phyloP scores from a whole-genome alignment of 1,139 yeast species.

The Hemisphaericaspora xylanilytica region DNA sequence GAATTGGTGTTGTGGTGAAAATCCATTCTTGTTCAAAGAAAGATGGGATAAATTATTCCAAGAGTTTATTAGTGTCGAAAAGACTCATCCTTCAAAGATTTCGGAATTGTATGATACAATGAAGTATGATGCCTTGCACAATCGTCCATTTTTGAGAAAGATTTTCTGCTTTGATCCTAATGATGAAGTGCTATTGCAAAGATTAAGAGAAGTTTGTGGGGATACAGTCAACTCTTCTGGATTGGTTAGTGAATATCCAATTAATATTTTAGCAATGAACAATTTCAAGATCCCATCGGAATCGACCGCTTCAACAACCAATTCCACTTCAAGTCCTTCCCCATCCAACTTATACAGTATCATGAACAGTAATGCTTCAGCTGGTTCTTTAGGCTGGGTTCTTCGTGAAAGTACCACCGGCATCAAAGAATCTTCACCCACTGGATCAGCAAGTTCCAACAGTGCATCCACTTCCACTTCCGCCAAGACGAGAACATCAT shows the following conservation, averaged over 20 bases:
- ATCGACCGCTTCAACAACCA: conserved; percentile 8
- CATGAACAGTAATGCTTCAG: conserved; percentile 37
- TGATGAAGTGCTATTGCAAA: conserved; percentile 41
- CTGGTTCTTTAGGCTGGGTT: conserved; percentile 77
- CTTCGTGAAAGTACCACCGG: conserved; percentile 47
- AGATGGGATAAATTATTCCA: conserved; percentile 96
- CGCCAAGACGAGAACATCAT: not conserved
- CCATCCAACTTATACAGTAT: conserved; percentile 29
- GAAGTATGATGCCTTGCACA: conserved; percentile 97
- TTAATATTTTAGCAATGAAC: conserved; percentile 73
- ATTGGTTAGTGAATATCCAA: conserved; percentile 76
- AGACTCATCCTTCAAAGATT: conserved; percentile 96
- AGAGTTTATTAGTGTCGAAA: conserved; percentile 90
- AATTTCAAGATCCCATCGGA: conserved; percentile 57
- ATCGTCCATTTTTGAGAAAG: conserved; percentile 80
- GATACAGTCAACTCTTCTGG: conserved; percentile 59
- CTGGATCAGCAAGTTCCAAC: no score
- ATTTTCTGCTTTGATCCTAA: conserved; percentile 73
- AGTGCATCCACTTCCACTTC: not conserved
- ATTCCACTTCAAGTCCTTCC: conserved; percentile 20
- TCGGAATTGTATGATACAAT: conserved; percentile 96
- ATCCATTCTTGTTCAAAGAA: conserved; percentile 83
- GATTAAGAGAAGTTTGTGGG: conserved; percentile 41
- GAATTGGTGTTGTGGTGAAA: conserved; percentile 97
- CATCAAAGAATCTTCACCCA: not conserved